These are phyloP conservation scores for Penicillium sp. DNA, from an alignment of 2,329 filamentous ascomycete species.

Conservation along the genomic window DNA sequence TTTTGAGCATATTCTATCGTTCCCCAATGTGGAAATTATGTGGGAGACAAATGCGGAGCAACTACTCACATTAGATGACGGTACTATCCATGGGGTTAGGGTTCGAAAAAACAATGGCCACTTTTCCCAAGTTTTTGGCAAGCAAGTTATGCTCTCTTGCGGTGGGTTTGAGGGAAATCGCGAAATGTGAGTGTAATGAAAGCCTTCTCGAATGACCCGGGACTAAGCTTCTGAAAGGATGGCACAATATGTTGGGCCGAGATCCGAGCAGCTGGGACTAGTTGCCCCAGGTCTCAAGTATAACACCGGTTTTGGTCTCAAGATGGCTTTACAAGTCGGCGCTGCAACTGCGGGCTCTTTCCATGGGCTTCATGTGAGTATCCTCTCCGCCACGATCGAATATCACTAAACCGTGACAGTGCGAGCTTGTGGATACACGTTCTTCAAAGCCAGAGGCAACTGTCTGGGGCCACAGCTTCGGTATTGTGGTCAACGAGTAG, in stretches of 20 bases:
- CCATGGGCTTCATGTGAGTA: conserved; percentile 34
- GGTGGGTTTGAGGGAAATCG: conserved; percentile 41
- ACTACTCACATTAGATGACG: conserved; percentile 31
- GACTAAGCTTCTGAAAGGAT: conserved; percentile 15
- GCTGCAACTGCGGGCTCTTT: conserved; percentile 39
- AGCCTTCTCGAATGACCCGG: too few species aligned
- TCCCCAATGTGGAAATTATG: conserved; percentile 30
- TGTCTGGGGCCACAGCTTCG: conserved; percentile 42
- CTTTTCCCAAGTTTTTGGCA: conserved; percentile 18
- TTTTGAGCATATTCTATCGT: conserved; percentile 33
- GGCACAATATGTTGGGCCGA: conserved; percentile 36
- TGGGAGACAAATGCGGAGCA: conserved; percentile 38
- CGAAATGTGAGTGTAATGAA: conserved; percentile 28
- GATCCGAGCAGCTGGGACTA: conserved; percentile 37
- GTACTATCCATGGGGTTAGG: conserved; percentile 34
- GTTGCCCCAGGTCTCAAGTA: conserved; percentile 41
- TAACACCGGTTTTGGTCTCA: conserved; percentile 37
- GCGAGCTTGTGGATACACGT: conserved; percentile 41
- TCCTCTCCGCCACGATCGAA: background rate
- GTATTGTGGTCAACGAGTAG: conserved; percentile 40
- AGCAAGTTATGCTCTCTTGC: conserved; percentile 35
- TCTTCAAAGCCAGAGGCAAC: conserved; percentile 40
- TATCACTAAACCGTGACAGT: conserved; percentile 14
- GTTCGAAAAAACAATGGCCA: conserved; percentile 36
- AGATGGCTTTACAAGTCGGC: conserved; percentile 41